phyloP scores from a whole-genome alignment of 495 filamentous ascomycete genomes.

The Hypoxylon rickii region DNA sequence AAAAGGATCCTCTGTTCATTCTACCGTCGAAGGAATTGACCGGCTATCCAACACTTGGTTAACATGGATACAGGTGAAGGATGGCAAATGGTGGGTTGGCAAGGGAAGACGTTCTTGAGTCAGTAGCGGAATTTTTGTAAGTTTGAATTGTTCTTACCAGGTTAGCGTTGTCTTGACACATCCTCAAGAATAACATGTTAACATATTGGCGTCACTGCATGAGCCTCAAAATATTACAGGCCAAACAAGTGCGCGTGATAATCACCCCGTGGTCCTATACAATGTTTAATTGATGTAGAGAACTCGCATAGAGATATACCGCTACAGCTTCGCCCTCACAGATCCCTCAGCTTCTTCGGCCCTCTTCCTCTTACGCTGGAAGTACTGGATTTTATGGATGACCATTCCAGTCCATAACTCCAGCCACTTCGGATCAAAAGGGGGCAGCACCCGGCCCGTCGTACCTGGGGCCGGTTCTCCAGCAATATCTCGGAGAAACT shows the following conservation, averaged over 20 bases:
- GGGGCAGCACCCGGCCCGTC: conserved; percentile 42
- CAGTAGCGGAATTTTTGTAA: neutral
- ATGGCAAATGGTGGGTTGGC: conserved; percentile 10
- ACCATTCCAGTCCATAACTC: conserved; percentile 45
- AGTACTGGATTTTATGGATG: conserved; percentile 33
- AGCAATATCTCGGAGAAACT: conserved; percentile 38
- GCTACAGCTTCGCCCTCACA: conserved; percentile 36
- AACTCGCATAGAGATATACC: too few relatives aligned
- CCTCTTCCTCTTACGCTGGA: conserved; percentile 35
- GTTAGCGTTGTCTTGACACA: conserved; percentile 1
- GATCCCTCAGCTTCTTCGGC: conserved; percentile 32
- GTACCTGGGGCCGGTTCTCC: conserved; percentile 43
- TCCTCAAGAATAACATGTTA: neutral
- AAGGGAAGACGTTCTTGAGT: neutral
- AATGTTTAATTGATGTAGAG: too few relatives aligned
- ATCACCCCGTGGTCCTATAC: too few relatives aligned
- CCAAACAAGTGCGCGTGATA: too few relatives aligned
- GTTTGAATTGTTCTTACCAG: neutral
- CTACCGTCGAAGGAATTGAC: conserved; percentile 1
- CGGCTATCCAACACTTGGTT: conserved; percentile 10
- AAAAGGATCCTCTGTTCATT: neutral
- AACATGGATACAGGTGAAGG: conserved; percentile 14
- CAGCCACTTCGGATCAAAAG: conserved; percentile 46
- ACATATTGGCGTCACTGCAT: too few relatives aligned
- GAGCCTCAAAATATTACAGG: too few relatives aligned